Conservation (phyloP, 768 basidiomycete species). For the Leccinum subgranulosum region DNA sequence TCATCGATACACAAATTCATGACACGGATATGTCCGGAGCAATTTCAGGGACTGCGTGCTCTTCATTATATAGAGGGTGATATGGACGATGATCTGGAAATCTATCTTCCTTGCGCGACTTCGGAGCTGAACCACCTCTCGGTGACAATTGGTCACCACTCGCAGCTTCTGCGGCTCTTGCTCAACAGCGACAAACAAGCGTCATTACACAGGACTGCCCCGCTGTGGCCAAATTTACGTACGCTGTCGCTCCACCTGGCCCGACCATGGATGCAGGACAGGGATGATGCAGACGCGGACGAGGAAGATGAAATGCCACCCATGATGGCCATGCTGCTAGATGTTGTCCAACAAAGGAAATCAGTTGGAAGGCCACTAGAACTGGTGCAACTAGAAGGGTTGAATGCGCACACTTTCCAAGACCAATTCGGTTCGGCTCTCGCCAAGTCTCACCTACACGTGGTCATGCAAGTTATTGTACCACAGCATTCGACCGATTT, state of each 20-base stretch:
- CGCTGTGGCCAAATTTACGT: slow-evolving; percentile 31
- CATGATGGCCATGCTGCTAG: slow-evolving; percentile 29
- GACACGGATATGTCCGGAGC: slow-evolving; percentile 33
- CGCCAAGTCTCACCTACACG: slow-evolving; percentile 26
- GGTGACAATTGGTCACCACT: slow-evolving; percentile 31
- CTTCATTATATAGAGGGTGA: slow-evolving; percentile 35
- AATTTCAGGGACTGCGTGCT: slow-evolving; percentile 30
- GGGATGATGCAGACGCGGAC: slow-evolving; percentile 30
- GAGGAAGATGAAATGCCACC: slow-evolving; percentile 32
- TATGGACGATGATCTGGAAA: slow-evolving; percentile 35
- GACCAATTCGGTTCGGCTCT: slow-evolving; percentile 23
- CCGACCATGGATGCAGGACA: slow-evolving; percentile 28
- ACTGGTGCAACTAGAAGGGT: slow-evolving; percentile 27
- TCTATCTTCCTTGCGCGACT: slow-evolving; percentile 31
- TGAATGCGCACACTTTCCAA: slow-evolving; percentile 22
- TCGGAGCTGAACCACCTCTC: slow-evolving; percentile 35
- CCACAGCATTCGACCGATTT: slow-evolving; percentile 15
- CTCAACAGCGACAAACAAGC: slow-evolving; percentile 35
- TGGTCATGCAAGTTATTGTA: slow-evolving; percentile 20
- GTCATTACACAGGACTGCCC: slow-evolving; percentile 29
- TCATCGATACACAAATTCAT: slow-evolving; percentile 36
- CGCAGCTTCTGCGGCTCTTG: slow-evolving; percentile 31
- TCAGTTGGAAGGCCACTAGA: slow-evolving; percentile 27
- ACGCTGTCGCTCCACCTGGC: slow-evolving; percentile 28
- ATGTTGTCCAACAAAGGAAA: slow-evolving; percentile 31